These are phyloP conservation scores for Penicillium paxilli DNA, from an alignment of 495 filamentous ascomycete genomes.

Conservation along the genomic window DNA sequence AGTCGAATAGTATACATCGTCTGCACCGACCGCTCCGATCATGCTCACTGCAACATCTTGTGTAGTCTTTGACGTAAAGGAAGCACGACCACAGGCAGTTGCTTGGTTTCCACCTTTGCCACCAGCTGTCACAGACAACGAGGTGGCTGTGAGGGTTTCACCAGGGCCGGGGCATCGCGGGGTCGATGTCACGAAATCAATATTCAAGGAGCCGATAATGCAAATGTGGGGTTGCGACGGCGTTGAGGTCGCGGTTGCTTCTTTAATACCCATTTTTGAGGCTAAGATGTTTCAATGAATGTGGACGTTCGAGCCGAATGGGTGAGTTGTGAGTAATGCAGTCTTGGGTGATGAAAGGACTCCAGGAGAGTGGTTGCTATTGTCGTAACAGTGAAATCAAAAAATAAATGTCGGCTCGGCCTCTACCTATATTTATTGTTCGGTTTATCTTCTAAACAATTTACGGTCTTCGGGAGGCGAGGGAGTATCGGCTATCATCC, in stretches of 20 bases:
- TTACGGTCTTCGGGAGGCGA: not conserved
- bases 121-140: slow-evolving; percentile 22
- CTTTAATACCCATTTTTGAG: slow-evolving; percentile 12
- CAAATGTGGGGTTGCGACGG: slow-evolving; percentile 14
- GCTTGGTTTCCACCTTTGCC: slow-evolving; percentile 33
- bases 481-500: not conserved
- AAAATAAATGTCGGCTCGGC: not conserved
- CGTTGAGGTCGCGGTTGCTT: not conserved
- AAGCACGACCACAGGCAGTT: slow-evolving; percentile 25
- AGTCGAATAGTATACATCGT: slow-evolving; percentile 19
- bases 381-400: not conserved
- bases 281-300: not conserved
- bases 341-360: no score
- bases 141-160: slow-evolving; percentile 30
- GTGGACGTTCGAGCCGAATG: not conserved
- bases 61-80: slow-evolving; percentile 10
- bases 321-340: no score
- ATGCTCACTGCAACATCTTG: slow-evolving; percentile 26
- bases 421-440: not conserved
- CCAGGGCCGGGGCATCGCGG: slow-evolving; percentile 22
- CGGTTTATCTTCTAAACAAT: not conserved
- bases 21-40: slow-evolving; percentile 27
- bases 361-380: not conserved
- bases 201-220: slow-evolving; percentile 28
- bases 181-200: slow-evolving; percentile 29